Conservation (phyloP, 306 rosid genomes). For the Corylus avellana region DNA sequence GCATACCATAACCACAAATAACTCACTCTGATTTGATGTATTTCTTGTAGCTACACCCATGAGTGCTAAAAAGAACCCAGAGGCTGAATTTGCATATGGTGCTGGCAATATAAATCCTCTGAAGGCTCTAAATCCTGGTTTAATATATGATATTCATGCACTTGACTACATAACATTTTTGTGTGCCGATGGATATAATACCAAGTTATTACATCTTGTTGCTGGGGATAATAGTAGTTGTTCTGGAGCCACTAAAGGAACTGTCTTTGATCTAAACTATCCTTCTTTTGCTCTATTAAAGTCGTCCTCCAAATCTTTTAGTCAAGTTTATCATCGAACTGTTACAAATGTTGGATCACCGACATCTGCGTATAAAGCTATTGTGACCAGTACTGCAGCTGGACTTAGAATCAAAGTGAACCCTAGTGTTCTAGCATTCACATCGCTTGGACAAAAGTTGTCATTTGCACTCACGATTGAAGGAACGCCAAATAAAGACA, state of each 20-base stretch:
- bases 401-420: constrained; percentile 38
- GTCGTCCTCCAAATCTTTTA: constrained; percentile 2
- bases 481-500: constrained; percentile 13
- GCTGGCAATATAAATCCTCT: constrained; percentile 45
- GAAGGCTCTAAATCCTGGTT: constrained; percentile 45
- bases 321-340: constrained; percentile 25
- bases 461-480: constrained; percentile 30
- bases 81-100: constrained; percentile 50
- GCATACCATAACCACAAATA: no score
- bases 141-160: constrained; percentile 42
- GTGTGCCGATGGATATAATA: constrained; percentile 47
- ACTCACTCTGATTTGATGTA: background rate
- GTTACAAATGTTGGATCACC: constrained; percentile 53
- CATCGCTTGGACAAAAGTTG: constrained; percentile 27
- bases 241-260: background rate
- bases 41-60: constrained; percentile 36
- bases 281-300: constrained; percentile 44
- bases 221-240: constrained; percentile 17
- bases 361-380: constrained; percentile 36
- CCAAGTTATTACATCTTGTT: constrained; percentile 19
- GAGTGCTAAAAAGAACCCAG: constrained; percentile 7
- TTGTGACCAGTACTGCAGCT: constrained; percentile 17
- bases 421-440: constrained; percentile 43
- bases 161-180: constrained; percentile 33
- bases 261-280: constrained; percentile 45